Evolutionary conservation across 208 protist genomes (phyloP).

Genomic region (Leishmania turanica): DNA sequence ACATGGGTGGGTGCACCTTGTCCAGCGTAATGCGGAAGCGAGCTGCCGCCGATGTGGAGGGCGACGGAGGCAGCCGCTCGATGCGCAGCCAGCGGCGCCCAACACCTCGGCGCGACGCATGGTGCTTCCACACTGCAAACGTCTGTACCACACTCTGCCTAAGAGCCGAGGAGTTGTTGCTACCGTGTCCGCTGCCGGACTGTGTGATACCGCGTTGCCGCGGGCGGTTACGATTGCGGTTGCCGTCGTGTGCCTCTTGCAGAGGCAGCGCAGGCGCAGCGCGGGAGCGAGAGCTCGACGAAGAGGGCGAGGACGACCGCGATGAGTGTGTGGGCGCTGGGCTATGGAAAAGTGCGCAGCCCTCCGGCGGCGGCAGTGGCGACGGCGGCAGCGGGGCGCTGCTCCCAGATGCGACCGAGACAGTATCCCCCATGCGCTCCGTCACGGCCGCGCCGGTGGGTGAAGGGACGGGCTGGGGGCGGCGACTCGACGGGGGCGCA

Average conservation of each 20-base stretch:
- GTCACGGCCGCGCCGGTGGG: neutral
- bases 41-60: neutral
- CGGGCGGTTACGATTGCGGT: neutral
- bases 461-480: neutral
- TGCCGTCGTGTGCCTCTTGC: constrained; percentile 4
- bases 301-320: neutral
- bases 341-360: constrained; percentile 17
- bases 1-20: constrained; percentile 7
- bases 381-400: constrained; percentile 7
- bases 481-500: neutral
- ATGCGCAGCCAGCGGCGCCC: constrained; percentile 45
- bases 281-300: neutral
- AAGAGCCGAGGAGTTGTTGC: neutral
- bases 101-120: constrained; percentile 51
- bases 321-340: neutral
- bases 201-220: neutral
- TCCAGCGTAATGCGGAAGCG: constrained; percentile 23
- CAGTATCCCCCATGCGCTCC: neutral
- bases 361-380: constrained; percentile 8
- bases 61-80: neutral
- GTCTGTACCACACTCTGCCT: neutral
- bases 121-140: constrained; percentile 62
- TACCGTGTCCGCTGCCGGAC: neutral
- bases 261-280: constrained; percentile 12
- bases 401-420: neutral